These are phyloP conservation scores for Herpomyces periplanetae DNA, from an alignment of 2,329 filamentous ascomycete genomes.

Conservation along the genomic window DNA sequence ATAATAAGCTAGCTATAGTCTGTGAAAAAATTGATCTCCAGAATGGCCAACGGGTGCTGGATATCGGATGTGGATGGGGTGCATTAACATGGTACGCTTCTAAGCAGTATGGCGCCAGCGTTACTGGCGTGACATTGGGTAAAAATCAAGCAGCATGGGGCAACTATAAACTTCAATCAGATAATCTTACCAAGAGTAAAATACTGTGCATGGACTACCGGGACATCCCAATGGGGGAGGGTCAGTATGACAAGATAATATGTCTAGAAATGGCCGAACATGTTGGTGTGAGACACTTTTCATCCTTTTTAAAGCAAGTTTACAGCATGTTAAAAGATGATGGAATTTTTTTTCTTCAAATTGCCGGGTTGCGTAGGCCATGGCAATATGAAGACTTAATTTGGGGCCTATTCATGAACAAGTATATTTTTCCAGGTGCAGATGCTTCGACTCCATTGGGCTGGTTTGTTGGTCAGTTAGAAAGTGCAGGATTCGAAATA, in stretches of 20 bases:
- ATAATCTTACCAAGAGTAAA: slow-evolving; percentile 48
- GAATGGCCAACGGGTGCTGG: slow-evolving; percentile 41
- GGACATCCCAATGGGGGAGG: slow-evolving; percentile 41
- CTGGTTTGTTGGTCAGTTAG: slow-evolving; percentile 45
- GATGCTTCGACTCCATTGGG: slow-evolving; percentile 77
- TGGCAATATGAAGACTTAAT: slow-evolving; percentile 96
- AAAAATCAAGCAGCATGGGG: slow-evolving; percentile 92
- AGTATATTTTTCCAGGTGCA: slow-evolving; percentile 88
- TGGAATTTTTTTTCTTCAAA: slow-evolving; percentile 78
- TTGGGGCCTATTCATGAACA: slow-evolving; percentile 99
- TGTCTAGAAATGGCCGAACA: slow-evolving; percentile 97
- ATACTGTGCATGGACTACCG: slow-evolving; percentile 93
- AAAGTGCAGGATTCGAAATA: slow-evolving; percentile 56
- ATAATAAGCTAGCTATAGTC: slow-evolving; percentile 80
- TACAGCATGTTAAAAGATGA: slow-evolving; percentile 89
- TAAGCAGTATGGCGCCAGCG: slow-evolving; percentile 51
- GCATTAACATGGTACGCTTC: slow-evolving; percentile 75
- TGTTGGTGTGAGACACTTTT: slow-evolving; percentile 67
- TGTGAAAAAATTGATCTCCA: slow-evolving; percentile 77
- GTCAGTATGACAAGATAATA: slow-evolving; percentile 69
- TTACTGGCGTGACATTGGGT: slow-evolving; percentile 66
- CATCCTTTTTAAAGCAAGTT: slow-evolving; percentile 41
- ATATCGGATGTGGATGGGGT: slow-evolving; percentile 93
- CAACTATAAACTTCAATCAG: slow-evolving; percentile 48
- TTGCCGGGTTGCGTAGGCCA: slow-evolving; percentile 58